Evolutionary conservation across 176 grass and related monocot genomes (phyloP).

Genomic region (Secale cereale): DNA sequence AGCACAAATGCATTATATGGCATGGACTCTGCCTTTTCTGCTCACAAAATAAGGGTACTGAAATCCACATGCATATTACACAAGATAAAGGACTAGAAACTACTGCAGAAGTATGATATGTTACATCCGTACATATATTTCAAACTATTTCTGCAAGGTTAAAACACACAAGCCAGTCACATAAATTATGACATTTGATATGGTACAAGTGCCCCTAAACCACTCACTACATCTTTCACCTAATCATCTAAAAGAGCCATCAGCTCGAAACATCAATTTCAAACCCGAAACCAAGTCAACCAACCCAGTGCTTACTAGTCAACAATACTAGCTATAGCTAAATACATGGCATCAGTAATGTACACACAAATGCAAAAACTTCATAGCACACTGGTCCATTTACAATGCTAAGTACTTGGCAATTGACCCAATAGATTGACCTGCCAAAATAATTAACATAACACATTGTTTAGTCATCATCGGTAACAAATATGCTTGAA

Average conservation of each 20-base stretch:
- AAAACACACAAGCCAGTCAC: slow-evolving; percentile 20
- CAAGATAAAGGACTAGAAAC: not conserved
- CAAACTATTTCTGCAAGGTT: slow-evolving; percentile 3
- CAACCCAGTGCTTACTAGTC: slow-evolving; percentile 21
- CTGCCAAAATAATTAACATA: slow-evolving; percentile 24
- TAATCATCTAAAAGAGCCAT: slow-evolving; percentile 29
- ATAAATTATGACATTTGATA: slow-evolving; percentile 35
- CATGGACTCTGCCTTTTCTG: not conserved
- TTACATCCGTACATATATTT: slow-evolving; percentile 18
- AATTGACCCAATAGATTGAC: slow-evolving; percentile 23
- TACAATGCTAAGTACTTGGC: slow-evolving; percentile 31
- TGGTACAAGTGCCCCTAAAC: slow-evolving; percentile 29
- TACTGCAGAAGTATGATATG: not conserved
- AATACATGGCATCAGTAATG: slow-evolving; percentile 33
- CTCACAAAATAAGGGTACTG: not conserved
- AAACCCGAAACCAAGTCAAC: slow-evolving; percentile 42
- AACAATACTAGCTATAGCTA: slow-evolving; percentile 36
- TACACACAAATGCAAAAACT: slow-evolving; percentile 33
- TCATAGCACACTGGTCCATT: slow-evolving; percentile 9
- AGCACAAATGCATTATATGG: not conserved
- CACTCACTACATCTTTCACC: slow-evolving; percentile 30
- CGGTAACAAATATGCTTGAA: not conserved
- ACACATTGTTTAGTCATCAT: not conserved
- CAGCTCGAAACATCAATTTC: slow-evolving; percentile 14
- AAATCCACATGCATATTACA: not conserved